A percentile compares a stretch with the other conserved stretches of the same genome.
These are phyloP conservation scores for Fusarium hainanense DNA, from an alignment of 2,329 filamentous ascomycete species.

Conservation along the genomic window DNA sequence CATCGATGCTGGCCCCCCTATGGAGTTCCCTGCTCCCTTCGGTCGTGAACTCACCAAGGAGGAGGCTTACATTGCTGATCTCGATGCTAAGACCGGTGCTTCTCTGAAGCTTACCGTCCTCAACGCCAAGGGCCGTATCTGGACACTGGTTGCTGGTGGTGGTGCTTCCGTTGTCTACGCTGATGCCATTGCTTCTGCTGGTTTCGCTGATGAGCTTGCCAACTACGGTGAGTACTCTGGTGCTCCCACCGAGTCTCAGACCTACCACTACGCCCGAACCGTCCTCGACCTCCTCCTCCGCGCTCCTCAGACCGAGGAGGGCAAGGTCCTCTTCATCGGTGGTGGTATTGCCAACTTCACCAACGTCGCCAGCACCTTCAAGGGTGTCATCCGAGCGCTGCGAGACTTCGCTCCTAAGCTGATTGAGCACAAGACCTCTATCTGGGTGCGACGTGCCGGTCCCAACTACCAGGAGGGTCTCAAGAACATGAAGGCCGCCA, in stretches of 20 bases:
- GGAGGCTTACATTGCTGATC: conserved; percentile 98
- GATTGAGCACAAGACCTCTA: conserved; percentile 96
- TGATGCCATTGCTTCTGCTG: conserved; percentile 95
- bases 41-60: conserved; percentile 98
- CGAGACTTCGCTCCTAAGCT: conserved; percentile 88
- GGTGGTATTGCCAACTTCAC: conserved; percentile 99
- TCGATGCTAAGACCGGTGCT: conserved; percentile 99
- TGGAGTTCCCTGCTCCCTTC: conserved; percentile 99
- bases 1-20: conserved; percentile 95
- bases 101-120: conserved; percentile 98
- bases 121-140: conserved; percentile 90
- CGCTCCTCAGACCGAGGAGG: conserved; percentile 83
- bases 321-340: conserved; percentile 99
- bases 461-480: conserved; percentile 99
- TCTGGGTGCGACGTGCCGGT: conserved; percentile 88
- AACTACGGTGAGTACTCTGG: conserved; percentile 99
- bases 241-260: conserved; percentile 98
- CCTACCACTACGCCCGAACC: conserved; percentile 98
- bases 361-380: conserved; percentile 99
- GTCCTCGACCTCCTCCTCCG: conserved; percentile 98
- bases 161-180: conserved; percentile 99
- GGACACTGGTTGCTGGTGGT: conserved; percentile 98
- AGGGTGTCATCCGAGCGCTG: conserved; percentile 97
- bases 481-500: conserved; percentile 99
- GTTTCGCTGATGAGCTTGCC: conserved; percentile 94